Percentiles rank a stretch among this genome's conserved stretches.
Conservation (phyloP, 176 grass and related monocot genomes). For the Rhynchospora pubera region DNA sequence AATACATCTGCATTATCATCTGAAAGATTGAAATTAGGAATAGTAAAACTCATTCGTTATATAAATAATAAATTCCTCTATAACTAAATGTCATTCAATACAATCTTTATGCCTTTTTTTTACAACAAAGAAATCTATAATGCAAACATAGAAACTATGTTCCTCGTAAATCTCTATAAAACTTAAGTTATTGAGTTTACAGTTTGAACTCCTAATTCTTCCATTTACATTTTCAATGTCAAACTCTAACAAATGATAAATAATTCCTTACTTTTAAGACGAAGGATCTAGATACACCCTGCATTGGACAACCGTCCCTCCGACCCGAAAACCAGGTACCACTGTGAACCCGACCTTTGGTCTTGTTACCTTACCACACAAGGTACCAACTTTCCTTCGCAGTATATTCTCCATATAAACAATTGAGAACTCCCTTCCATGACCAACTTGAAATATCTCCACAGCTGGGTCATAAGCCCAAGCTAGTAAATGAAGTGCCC, state of each 20-base stretch:
- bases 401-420: slow-evolving; percentile 94
- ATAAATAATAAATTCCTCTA: slow-evolving; percentile 4
- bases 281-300: slow-evolving; percentile 78
- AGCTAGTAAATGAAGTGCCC: slow-evolving; percentile 87
- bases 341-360: slow-evolving; percentile 90
- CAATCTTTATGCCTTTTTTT: slow-evolving; percentile 16
- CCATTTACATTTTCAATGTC: slow-evolving; percentile 50
- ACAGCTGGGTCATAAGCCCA: slow-evolving; percentile 85
- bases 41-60: neutral
- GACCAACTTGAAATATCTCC: slow-evolving; percentile 76
- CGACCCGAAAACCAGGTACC: slow-evolving; percentile 81
- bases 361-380: slow-evolving; percentile 17
- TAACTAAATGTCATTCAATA: neutral
- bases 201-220: slow-evolving; percentile 25
- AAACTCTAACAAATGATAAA: slow-evolving; percentile 20
- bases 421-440: slow-evolving; percentile 53
- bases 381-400: slow-evolving; percentile 30
- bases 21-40: slow-evolving; percentile 13
- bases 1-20: slow-evolving; percentile 10
- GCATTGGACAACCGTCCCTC: slow-evolving; percentile 86
- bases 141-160: slow-evolving; percentile 9
- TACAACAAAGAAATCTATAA: slow-evolving; percentile 28
- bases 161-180: slow-evolving; percentile 15
- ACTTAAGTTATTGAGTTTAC: slow-evolving; percentile 21
- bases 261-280: slow-evolving; percentile 18